Percentiles rank a stretch among this genome's conserved stretches.
These are phyloP conservation scores for Thielaviopsis musarum DNA, from an alignment of 2,329 filamentous ascomycete species.

Conservation along the genomic window DNA sequence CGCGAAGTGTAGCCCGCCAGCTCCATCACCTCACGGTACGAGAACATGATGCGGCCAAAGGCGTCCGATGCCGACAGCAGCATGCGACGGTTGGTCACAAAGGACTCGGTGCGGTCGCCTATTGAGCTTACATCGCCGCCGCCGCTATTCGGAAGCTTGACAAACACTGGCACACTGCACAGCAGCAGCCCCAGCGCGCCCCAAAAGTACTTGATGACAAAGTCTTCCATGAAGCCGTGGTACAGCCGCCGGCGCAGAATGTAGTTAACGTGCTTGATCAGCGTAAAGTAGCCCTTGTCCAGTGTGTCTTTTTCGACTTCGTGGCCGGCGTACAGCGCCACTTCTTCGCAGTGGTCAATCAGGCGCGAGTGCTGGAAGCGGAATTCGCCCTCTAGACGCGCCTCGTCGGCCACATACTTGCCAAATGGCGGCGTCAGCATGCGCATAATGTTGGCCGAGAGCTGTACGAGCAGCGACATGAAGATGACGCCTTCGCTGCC, in stretches of 20 bases:
- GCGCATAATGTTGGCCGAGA: constrained; percentile 86
- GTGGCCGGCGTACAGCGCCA: constrained; percentile 82
- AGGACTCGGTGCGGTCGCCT: constrained; percentile 58
- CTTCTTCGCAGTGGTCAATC: constrained; percentile 91
- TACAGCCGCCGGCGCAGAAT: constrained; percentile 83
- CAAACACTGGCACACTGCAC: constrained; percentile 89
- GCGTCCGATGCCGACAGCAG: constrained; percentile 86
- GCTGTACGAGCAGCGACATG: constrained; percentile 84
- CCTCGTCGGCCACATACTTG: constrained; percentile 94
- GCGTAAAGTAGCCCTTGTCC: constrained; percentile 95
- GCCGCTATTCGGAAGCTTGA: constrained; percentile 57
- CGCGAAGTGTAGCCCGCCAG: constrained; percentile 88
- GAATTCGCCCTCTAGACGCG: constrained; percentile 86
- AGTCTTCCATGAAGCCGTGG: constrained; percentile 99
- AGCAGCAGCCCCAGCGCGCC: constrained; percentile 79
- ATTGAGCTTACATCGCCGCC: constrained; percentile 33
- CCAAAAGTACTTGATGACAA: constrained; percentile 99
- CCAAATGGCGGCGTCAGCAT: constrained; percentile 90
- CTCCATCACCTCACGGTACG: constrained; percentile 93
- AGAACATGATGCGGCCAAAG: constrained; percentile 93
- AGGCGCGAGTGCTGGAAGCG: constrained; percentile 85
- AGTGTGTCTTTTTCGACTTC: constrained; percentile 90
- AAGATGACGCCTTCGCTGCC: constrained; percentile 89
- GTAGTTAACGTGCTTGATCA: constrained; percentile 98
- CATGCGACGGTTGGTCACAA: constrained; percentile 87